Evolutionary conservation across 805 yeast genomes (phyloP).

Genomic region (Nakazawaea wickerhamii): DNA sequence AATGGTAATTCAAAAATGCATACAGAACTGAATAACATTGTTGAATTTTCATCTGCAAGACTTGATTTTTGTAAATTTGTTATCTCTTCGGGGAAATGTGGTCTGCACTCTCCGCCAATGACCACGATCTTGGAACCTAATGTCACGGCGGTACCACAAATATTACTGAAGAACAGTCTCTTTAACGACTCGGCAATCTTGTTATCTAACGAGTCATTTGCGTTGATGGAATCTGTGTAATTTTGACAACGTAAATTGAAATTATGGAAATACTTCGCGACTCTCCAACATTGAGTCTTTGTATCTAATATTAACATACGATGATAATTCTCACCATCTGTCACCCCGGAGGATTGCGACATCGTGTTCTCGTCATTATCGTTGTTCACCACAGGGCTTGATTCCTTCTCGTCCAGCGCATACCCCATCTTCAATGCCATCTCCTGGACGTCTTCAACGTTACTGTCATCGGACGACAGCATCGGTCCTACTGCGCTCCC

Average conservation of each 20-base stretch:
- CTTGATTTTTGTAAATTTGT: background rate
- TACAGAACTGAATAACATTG: slow-evolving; percentile 6
- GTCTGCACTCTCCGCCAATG: slow-evolving; percentile 12
- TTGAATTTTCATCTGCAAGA: background rate
- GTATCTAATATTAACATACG: slow-evolving; percentile 10
- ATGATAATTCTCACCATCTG: slow-evolving; percentile 6
- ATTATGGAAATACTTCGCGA: slow-evolving; percentile 8
- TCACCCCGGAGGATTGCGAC: background rate
- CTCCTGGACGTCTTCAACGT: slow-evolving; percentile 8
- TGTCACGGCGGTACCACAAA: slow-evolving; percentile 9
- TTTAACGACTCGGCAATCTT: slow-evolving; percentile 3
- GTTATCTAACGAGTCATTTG: background rate
- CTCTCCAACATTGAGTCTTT: slow-evolving; percentile 10
- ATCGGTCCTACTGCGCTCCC: background rate
- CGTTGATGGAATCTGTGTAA: background rate
- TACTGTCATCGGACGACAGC: slow-evolving; percentile 5
- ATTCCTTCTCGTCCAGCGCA: background rate
- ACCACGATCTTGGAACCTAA: slow-evolving; percentile 6
- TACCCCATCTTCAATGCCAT: slow-evolving; percentile 1
- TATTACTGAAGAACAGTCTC: slow-evolving; percentile 12
- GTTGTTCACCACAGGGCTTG: background rate
- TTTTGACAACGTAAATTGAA: slow-evolving; percentile 4
- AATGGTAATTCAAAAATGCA: slow-evolving; percentile 11
- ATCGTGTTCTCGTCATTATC: background rate
- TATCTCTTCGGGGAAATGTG: slow-evolving; percentile 11